These are phyloP conservation scores for Knoxdaviesia capensis DNA, from an alignment of 2,329 filamentous ascomycete species.

Conservation along the genomic window DNA sequence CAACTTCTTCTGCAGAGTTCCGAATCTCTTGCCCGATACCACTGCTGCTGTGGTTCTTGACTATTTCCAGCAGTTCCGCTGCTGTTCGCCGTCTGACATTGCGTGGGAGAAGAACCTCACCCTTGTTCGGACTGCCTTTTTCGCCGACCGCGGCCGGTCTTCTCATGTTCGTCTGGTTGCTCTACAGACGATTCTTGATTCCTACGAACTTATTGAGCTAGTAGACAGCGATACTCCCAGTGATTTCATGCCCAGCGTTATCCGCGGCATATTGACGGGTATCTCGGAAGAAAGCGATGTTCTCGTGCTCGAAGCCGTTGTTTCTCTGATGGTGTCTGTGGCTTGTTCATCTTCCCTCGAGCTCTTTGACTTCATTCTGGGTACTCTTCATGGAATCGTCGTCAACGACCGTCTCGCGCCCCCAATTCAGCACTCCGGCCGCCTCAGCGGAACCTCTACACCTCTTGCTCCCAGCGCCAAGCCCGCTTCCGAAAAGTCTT, in stretches of 20 bases:
- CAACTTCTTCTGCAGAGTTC: constrained; percentile 42
- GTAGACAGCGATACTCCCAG: constrained; percentile 37
- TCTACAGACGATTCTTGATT: constrained; percentile 37
- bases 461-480: too few species aligned
- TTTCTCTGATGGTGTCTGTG: constrained; percentile 44
- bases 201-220: constrained; percentile 36
- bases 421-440: constrained; percentile 12
- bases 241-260: constrained; percentile 35
- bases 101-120: constrained; percentile 46
- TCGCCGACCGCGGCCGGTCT: constrained; percentile 38
- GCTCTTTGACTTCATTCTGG: constrained; percentile 38
- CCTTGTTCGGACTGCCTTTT: constrained; percentile 40
- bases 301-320: constrained; percentile 40
- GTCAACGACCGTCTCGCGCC: constrained; percentile 25
- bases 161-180: constrained; percentile 41
- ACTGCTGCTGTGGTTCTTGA: constrained; percentile 43
- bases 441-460: constrained; percentile 6
- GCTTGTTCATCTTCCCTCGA: constrained; percentile 35
- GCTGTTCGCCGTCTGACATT: constrained; percentile 50
- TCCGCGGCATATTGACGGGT: constrained; percentile 38
- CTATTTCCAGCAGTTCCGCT: constrained; percentile 47
- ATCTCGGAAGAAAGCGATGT: constrained; percentile 44
- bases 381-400: constrained; percentile 29
- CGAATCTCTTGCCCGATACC: constrained; percentile 41
- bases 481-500: not conserved